These are phyloP conservation scores for Podaxis rugospora DNA, from an alignment of 768 basidiomycete genomes.

Conservation along the genomic window DNA sequence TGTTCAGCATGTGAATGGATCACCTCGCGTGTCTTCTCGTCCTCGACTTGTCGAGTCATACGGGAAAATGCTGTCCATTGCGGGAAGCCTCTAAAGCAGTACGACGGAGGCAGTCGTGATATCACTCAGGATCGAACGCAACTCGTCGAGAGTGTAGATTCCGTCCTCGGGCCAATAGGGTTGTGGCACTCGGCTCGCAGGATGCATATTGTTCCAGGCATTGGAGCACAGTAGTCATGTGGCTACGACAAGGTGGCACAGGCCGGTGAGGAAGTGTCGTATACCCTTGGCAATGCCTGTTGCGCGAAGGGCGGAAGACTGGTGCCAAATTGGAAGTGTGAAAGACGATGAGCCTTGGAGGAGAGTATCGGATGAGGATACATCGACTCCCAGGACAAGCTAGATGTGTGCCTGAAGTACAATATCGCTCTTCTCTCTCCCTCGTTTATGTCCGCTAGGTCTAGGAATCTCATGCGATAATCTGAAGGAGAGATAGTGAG, in stretches of 20 bases:
- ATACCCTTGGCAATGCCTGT: not conserved
- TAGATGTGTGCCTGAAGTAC: not conserved
- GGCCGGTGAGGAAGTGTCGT: not conserved
- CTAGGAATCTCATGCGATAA: not conserved
- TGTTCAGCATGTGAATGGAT: not conserved
- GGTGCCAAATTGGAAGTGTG: conserved; percentile 6
- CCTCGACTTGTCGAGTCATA: not conserved
- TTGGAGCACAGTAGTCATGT: not conserved
- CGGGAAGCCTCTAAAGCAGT: not conserved
- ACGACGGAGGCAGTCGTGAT: not conserved
- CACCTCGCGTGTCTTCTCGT: not conserved
- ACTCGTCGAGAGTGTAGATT: not conserved
- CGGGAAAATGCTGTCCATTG: not conserved
- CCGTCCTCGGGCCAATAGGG: not conserved
- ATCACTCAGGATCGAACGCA: no score
- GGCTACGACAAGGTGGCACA: not conserved
- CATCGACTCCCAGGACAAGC: not conserved
- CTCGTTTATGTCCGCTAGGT: no score
- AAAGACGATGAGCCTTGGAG: not conserved
- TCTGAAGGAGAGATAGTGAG: not conserved
- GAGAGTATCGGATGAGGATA: not conserved
- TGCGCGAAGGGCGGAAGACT: not conserved
- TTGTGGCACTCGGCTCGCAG: not conserved
- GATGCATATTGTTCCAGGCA: not conserved
- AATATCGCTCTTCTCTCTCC: no score